These are phyloP conservation scores for Eimeria maxima DNA, from an alignment of 169 alveolate species.

Conservation along the genomic window DNA sequence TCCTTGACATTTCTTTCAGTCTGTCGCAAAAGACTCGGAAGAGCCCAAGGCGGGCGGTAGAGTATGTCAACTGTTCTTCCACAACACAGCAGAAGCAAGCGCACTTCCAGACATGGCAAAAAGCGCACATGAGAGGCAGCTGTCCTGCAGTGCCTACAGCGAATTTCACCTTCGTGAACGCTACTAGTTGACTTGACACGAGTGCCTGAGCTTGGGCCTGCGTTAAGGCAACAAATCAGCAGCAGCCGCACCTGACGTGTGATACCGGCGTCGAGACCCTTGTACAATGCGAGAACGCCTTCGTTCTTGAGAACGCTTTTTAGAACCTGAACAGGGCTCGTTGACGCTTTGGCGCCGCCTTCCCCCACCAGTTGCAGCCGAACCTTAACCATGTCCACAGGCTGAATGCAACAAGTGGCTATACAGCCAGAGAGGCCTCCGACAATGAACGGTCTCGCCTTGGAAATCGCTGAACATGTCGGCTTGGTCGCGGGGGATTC, in stretches of 20 bases:
- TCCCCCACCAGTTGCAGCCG: conserved; percentile 94
- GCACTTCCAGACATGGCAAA: not conserved
- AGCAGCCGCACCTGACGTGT: conserved; percentile 90
- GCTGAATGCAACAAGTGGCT: conserved; percentile 93
- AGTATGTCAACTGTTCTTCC: conserved; percentile 90
- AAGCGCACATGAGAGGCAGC: not conserved
- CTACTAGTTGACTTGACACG: not conserved
- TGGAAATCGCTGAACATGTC: not conserved
- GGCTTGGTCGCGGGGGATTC: not conserved
- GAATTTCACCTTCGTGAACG: not conserved
- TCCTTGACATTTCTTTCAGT: conserved; percentile 80
- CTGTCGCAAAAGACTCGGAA: conserved; percentile 93
- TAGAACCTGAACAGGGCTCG: conserved; percentile 88
- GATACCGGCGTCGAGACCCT: conserved; percentile 98
- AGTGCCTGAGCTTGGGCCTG: not conserved
- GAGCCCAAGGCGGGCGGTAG: conserved; percentile 97
- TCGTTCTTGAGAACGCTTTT: conserved; percentile 85
- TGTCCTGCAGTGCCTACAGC: not conserved
- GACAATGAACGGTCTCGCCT: conserved; percentile 90
- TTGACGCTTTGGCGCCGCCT: conserved; percentile 87
- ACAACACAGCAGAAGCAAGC: not conserved
- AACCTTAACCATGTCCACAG: conserved; percentile 94
- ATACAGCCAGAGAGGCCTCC: conserved; percentile 95
- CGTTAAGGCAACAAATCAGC: not conserved
- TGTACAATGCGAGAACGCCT: conserved; percentile 88